Conservation (phyloP, 345 rosid genomes). For the Garcia nutans region DNA sequence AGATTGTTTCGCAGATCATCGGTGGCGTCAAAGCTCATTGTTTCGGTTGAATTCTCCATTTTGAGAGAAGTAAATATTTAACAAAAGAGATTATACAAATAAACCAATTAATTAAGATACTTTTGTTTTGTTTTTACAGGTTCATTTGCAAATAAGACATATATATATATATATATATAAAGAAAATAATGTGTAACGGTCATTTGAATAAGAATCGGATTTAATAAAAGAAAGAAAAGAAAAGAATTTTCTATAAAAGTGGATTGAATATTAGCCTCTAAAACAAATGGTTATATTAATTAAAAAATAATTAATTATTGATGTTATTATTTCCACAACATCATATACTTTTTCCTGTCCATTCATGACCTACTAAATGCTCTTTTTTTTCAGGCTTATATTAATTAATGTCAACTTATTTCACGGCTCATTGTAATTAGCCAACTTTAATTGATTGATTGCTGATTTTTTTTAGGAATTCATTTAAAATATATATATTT, state of each 20-base stretch:
- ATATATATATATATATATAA: neutral
- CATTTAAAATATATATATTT: too few relatives aligned
- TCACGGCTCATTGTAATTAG: too few relatives aligned
- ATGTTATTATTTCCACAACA: conserved; percentile 14
- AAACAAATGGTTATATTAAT: neutral
- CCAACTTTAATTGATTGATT: too few relatives aligned
- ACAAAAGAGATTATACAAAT: conserved; percentile 2
- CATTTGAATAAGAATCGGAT: neutral
- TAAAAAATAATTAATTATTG: neutral
- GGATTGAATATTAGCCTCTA: conserved; percentile 7
- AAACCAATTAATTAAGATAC: neutral
- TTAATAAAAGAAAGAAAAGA: neutral
- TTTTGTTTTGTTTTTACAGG: too few relatives aligned
- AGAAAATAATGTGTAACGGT: neutral
- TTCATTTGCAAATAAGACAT: too few relatives aligned
- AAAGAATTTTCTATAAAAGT: neutral
- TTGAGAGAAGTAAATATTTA: neutral
- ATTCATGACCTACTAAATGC: neutral
- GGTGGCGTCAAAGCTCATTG: conserved; percentile 58
- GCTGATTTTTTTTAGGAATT: too few relatives aligned
- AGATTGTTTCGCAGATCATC: conserved; percentile 48
- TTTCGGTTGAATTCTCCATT: conserved; percentile 46
- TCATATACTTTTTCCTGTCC: conserved; percentile 33
- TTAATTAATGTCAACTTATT: too few relatives aligned
- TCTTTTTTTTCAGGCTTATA: neutral